Evolutionary conservation across 108 stramenopile genomes (phyloP), one percentile per base, ranked within the genome.

Genomic region (Nitzschia sp.): DNA sequence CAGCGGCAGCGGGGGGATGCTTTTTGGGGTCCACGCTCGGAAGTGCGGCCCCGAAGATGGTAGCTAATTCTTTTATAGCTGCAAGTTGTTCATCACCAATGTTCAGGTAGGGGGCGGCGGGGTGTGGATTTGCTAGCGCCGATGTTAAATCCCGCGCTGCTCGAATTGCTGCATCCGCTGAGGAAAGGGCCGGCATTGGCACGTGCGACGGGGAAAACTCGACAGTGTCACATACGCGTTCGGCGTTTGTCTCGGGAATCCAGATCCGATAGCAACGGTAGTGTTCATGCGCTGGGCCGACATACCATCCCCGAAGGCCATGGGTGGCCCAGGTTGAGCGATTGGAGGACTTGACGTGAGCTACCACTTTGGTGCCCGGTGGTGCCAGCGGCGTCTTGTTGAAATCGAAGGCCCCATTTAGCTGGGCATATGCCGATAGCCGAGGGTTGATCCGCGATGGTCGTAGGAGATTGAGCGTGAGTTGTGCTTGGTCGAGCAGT

Each of bases 341-440:
- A 5, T 64, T 46, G 21, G 19, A 13, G 80, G 71, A 47, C 60
- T 72, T 17, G 27, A 46, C 25, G 79, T 78, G 8, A 34, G 32
- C n/a, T n/a, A n/a, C n/a, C n/a, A n/a, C n/a, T n/a, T n/a, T n/a
- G n/a, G n/a, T n/a, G n/a, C n/a, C n/a, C 30, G 63, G 46, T 21
- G 85, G 82, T 2, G 79, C 81, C 5, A 85, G 38, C 5, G 84
- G 84, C 35, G 70, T 76, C 18, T 59, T 46, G 32, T 85, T 79
- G 75, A 54, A 80, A 69, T 82, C 70, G 54, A 71, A 60, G 49
- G 11, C n/a, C 4, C 82, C 79, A 35, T 58, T 23, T 0, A 82
- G 17, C 19, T 66, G 68, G 1, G 70, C 54, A 46, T 75, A 70
- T 21, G 83, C 74, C 19, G 80, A 85, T 15, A 64, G 56, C n/a